Conservation (phyloP, 345 rosid species). For the Microcos paniculata region DNA sequence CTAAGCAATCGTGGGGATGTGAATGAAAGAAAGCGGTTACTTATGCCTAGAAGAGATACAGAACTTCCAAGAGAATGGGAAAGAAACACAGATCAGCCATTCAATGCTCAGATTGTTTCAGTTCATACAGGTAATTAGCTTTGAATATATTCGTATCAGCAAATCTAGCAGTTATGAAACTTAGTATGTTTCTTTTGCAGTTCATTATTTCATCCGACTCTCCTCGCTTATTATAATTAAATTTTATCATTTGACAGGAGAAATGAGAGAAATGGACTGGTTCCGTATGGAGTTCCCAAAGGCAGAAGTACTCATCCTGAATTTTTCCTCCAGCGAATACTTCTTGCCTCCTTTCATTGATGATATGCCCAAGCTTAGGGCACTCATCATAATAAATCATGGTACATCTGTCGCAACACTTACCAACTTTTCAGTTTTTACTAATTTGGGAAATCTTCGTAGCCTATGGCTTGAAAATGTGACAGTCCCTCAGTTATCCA, state of each 20-base stretch:
- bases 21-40: slow-evolving; percentile 45
- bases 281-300: slow-evolving; percentile 71
- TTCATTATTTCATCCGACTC: background rate
- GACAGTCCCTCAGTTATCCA: slow-evolving; percentile 45
- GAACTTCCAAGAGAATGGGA: slow-evolving; percentile 84
- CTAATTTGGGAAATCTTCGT: slow-evolving; percentile 49
- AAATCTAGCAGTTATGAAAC: background rate
- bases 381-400: slow-evolving; percentile 65
- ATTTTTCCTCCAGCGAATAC: slow-evolving; percentile 60
- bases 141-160: background rate
- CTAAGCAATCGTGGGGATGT: slow-evolving; percentile 43
- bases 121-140: slow-evolving; percentile 59
- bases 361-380: slow-evolving; percentile 77
- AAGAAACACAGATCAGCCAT: slow-evolving; percentile 55
- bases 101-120: slow-evolving; percentile 77
- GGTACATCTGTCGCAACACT: slow-evolving; percentile 52
- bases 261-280: slow-evolving; percentile 90
- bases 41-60: slow-evolving; percentile 72
- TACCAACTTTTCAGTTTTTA: slow-evolving; percentile 49
- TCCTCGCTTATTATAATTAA: background rate
- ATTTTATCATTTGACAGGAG: slow-evolving; percentile 41
- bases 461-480: slow-evolving; percentile 93
- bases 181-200: background rate
- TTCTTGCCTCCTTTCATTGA: slow-evolving; percentile 75
- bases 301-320: slow-evolving; percentile 79